Conservation (phyloP, 2,329 filamentous ascomycete species). For the Alternaria postmessia region DNA sequence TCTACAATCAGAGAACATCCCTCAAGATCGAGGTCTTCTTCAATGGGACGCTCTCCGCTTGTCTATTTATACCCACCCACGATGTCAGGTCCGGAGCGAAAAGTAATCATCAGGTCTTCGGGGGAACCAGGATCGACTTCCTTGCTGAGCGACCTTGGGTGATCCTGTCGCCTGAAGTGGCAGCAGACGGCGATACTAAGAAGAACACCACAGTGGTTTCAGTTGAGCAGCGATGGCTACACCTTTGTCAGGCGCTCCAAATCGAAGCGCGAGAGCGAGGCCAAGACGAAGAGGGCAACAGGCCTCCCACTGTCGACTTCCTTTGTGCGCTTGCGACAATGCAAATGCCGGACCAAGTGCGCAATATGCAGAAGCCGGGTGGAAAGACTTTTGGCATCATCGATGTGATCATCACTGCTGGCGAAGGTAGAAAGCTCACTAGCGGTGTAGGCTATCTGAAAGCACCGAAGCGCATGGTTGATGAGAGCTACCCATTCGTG, state of each 20-base stretch:
- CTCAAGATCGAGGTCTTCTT: constrained; percentile 59
- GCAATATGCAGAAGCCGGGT: constrained; percentile 40
- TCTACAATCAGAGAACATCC: constrained; percentile 37
- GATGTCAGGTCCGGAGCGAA: constrained; percentile 29
- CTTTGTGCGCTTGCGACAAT: constrained; percentile 50
- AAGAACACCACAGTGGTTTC: constrained; percentile 11
- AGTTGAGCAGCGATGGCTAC: constrained; percentile 45
- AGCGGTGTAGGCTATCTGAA: constrained; percentile 32
- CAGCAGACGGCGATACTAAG: constrained; percentile 30
- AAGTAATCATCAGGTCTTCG: constrained; percentile 42
- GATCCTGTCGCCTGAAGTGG: constrained; percentile 41
- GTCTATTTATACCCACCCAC: constrained; percentile 34
- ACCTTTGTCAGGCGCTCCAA: constrained; percentile 40
- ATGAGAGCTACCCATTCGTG: constrained; percentile 25
- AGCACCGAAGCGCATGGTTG: constrained; percentile 32
- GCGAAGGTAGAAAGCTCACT: constrained; percentile 38
- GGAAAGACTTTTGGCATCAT: constrained; percentile 48
- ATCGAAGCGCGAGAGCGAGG: constrained; percentile 49
- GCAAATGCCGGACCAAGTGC: constrained; percentile 47
- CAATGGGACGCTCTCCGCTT: constrained; percentile 55
- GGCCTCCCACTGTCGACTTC: constrained; percentile 50
- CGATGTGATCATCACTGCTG: constrained; percentile 49
- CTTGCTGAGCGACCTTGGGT: constrained; percentile 57
- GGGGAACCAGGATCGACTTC: constrained; percentile 50
- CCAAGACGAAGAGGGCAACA: constrained; percentile 38